phyloP scores from a whole-genome alignment of 2,329 filamentous ascomycete genomes.

The Zasmidium citrigriseum region DNA sequence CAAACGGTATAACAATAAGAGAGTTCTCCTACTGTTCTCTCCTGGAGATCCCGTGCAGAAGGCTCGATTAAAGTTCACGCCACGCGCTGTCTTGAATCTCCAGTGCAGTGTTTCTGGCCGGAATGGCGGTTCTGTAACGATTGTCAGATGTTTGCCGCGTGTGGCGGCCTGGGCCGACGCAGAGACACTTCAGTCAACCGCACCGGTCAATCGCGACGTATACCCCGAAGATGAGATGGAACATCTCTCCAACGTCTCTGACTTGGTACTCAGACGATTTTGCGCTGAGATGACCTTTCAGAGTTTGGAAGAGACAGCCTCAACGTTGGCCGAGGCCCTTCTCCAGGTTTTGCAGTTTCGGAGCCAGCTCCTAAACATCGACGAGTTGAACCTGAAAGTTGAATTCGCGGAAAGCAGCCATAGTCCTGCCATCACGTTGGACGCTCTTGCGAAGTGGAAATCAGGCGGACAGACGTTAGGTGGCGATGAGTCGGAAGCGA shows the following conservation, averaged over 20 bases:
- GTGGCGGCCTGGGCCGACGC: not conserved
- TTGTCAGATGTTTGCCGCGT: too few species aligned
- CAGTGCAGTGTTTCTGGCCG: too few species aligned
- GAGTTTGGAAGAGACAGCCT: not conserved
- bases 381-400: not conserved
- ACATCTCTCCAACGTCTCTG: not conserved
- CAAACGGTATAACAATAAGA: too few species aligned
- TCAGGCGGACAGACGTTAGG: not conserved
- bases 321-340: constrained; percentile 3
- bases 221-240: not conserved
- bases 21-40: too few species aligned
- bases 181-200: not conserved
- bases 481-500: not conserved
- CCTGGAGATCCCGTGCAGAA: too few species aligned
- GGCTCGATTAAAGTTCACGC: too few species aligned
- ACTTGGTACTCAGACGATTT: not conserved
- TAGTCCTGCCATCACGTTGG: too few species aligned
- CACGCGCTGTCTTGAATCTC: too few species aligned
- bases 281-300: not conserved
- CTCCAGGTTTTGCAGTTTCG: constrained; percentile 6
- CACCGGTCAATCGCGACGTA: not conserved
- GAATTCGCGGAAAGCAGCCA: not conserved
- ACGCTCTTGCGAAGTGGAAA: not conserved
- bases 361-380: not conserved
- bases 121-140: too few species aligned